Percentiles rank a stretch among this genome's conserved stretches.
Evolutionary conservation across 1,284 basidiomycete genomes (phyloP).

Genomic region (Inonotus obliquus): DNA sequence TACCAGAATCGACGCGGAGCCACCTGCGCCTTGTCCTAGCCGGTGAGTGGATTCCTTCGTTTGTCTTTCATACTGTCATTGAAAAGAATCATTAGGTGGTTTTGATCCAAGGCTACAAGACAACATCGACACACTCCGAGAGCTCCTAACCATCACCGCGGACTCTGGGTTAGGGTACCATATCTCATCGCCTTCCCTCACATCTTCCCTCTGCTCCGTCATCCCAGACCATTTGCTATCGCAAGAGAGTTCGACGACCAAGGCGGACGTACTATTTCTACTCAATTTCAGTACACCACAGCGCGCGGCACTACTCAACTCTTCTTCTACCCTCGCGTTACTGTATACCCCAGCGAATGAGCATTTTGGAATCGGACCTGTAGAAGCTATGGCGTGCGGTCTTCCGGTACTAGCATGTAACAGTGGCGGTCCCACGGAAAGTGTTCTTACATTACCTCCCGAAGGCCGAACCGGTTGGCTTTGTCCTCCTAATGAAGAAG

Average conservation of each 20-base stretch:
- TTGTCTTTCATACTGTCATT: not conserved
- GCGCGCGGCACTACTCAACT: slow-evolving; percentile 70
- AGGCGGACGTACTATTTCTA: slow-evolving; percentile 73
- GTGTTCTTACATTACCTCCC: slow-evolving; percentile 56
- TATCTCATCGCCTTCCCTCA: slow-evolving; percentile 31
- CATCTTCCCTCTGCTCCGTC: slow-evolving; percentile 23
- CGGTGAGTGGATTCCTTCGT: slow-evolving; percentile 39
- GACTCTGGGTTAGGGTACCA: slow-evolving; percentile 48
- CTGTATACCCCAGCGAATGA: slow-evolving; percentile 95
- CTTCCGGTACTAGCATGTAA: slow-evolving; percentile 87
- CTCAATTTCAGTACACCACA: slow-evolving; percentile 83
- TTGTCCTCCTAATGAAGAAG: slow-evolving; percentile 48
- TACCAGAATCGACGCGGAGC: slow-evolving; percentile 14
- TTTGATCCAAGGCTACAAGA: slow-evolving; percentile 70
- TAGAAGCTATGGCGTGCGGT: slow-evolving; percentile 93
- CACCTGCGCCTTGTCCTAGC: slow-evolving; percentile 67
- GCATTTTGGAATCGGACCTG: slow-evolving; percentile 95
- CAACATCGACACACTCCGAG: slow-evolving; percentile 60
- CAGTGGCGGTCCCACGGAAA: slow-evolving; percentile 91
- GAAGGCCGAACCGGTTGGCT: slow-evolving; percentile 63
- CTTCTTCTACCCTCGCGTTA: slow-evolving; percentile 62
- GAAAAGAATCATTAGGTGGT: slow-evolving; percentile 47
- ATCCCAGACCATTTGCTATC: slow-evolving; percentile 27
- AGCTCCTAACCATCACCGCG: slow-evolving; percentile 55
- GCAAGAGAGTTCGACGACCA: slow-evolving; percentile 32